Base-by-base conservation (phyloP, 163 green algal species). In the Chloromonas sp. region DNA sequence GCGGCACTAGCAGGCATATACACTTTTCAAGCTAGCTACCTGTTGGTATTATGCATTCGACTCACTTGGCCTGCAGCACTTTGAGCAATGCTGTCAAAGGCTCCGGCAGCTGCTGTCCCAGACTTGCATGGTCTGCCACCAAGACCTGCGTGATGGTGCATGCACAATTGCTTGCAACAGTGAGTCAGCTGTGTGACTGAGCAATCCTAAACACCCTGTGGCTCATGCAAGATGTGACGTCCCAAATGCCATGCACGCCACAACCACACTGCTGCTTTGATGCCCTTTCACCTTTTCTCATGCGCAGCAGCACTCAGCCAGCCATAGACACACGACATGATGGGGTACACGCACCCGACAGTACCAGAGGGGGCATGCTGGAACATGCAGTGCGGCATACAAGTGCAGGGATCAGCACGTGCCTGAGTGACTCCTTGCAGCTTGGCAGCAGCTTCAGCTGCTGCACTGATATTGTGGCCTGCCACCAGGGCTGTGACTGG, bases 51-150 rank as follows among this genome's bases (percentile, higher is more conserved):
- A 36, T 36, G 36, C 36, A 36, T 36, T 36, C 36, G 0, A 80
- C n/a, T 66, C 74, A 94, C 86, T 71, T 87, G 0, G 81, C 36
- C 13, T 93, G 88, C 58, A 96, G 14, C 2, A 84, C 86, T 1
- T 84, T 87, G 14, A 98, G 36, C 59, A 97, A 86, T 1, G 86
- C 89, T 3, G 90, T 71, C 1, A 87, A 82, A 0, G 92, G 92
- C 87, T 96, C 94, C 5, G 94, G 89, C n/a, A 95, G 86, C 15
- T 89, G 82, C 79, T 93, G 89, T n/a, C 88, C 36, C 1, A 97
- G 88, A 60, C 36, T 61, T 0, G 82, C 8, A 66, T 94, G 87
- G 1, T 94, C 84, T 0, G 95, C 94, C 0, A 92, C 60, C 71
- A 96, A 86, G 5, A 97, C 94, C 85, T 92, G 76, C 15, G 36